These are phyloP conservation scores for Leucocoprinus birnbaumii DNA, from an alignment of 768 basidiomycete genomes.

Conservation along the genomic window DNA sequence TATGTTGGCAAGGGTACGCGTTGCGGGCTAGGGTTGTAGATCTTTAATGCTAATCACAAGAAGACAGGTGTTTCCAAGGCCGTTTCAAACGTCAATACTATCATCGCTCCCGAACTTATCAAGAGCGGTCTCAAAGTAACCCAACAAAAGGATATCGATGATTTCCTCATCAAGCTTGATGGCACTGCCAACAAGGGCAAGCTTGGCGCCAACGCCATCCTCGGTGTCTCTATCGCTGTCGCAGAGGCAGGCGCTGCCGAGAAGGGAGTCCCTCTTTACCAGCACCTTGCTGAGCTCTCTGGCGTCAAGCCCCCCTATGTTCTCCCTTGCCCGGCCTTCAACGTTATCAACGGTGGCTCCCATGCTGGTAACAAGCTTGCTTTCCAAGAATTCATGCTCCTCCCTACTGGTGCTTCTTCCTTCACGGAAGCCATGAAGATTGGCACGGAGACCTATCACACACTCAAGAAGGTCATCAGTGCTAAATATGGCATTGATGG, in stretches of 20 bases:
- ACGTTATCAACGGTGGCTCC: slow-evolving; percentile 99
- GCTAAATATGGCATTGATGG: slow-evolving; percentile 99
- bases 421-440: slow-evolving; percentile 99
- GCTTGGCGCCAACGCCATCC: slow-evolving; percentile 98
- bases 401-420: slow-evolving; percentile 86
- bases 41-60: slow-evolving; percentile 13
- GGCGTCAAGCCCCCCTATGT: slow-evolving; percentile 93
- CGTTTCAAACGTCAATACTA: slow-evolving; percentile 88
- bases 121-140: slow-evolving; percentile 81
- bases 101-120: slow-evolving; percentile 88
- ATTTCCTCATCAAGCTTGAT: slow-evolving; percentile 97
- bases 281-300: slow-evolving; percentile 94
- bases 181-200: slow-evolving; percentile 99
- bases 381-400: slow-evolving; percentile 99
- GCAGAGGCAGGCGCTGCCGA: slow-evolving; percentile 91
- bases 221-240: slow-evolving; percentile 96
- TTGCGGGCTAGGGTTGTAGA: slow-evolving; percentile 1
- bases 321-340: slow-evolving; percentile 92
- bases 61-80: slow-evolving; percentile 86
- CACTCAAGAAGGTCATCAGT: slow-evolving; percentile 98
- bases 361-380: slow-evolving; percentile 99
- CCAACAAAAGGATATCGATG: slow-evolving; percentile 92
- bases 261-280: slow-evolving; percentile 94
- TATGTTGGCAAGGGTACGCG: slow-evolving; percentile 93
- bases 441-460: slow-evolving; percentile 97